Percentiles rank a stretch among this genome's conserved stretches.
Evolutionary conservation across 192 early-diverging fungal species (phyloP).

Genomic region (Umbelopsis ramanniana): DNA sequence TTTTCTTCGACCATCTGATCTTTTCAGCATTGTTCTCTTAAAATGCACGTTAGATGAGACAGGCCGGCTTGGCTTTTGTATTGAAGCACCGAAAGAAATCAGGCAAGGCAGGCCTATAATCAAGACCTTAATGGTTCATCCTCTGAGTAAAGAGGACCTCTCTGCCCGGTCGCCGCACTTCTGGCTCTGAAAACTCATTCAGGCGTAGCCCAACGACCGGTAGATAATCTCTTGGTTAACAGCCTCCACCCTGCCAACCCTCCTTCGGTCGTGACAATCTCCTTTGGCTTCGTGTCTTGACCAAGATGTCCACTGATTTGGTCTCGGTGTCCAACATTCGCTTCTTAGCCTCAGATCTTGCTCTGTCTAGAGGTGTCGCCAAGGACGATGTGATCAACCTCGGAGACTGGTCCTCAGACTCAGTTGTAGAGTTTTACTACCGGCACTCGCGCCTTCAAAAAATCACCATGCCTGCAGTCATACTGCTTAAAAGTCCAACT

Average conservation of each 20-base stretch:
- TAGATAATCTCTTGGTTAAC: background rate
- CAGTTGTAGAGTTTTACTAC: background rate
- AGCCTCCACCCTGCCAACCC: slow-evolving; percentile 10
- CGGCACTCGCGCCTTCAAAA: background rate
- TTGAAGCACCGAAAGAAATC: slow-evolving; percentile 18
- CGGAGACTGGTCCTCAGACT: background rate
- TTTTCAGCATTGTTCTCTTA: background rate
- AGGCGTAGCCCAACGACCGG: background rate
- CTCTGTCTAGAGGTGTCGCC: background rate
- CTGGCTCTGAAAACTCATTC: background rate
- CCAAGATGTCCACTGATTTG: background rate
- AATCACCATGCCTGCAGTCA: background rate
- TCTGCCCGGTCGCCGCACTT: background rate
- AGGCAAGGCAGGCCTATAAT: background rate
- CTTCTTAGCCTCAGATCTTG: background rate
- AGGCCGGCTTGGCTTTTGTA: background rate
- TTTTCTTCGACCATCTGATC: slow-evolving; percentile 21
- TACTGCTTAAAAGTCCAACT: background rate
- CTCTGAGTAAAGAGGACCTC: background rate
- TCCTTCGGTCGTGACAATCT: background rate
- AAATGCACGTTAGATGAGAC: background rate
- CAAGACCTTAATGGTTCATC: slow-evolving; percentile 7
- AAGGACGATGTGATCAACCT: slow-evolving; percentile 5
- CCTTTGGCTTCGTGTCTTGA: background rate
- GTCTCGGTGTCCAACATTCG: background rate